These are phyloP conservation scores for Melastoma candidum DNA, from an alignment of 441 rosid species.

Conservation along the genomic window DNA sequence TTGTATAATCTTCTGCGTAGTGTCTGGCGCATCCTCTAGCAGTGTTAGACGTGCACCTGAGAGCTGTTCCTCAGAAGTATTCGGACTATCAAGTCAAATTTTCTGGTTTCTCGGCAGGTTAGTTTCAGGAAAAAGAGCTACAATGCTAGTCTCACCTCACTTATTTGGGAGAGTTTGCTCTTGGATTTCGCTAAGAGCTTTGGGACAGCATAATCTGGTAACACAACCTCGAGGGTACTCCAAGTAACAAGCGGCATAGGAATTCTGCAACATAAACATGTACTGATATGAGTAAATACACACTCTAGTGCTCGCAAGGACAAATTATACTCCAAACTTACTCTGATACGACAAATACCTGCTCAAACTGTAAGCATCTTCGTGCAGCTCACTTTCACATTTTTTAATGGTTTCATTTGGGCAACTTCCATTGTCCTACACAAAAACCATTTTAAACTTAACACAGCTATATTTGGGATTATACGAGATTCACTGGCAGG, in stretches of 20 bases:
- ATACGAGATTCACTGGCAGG: too few relatives aligned
- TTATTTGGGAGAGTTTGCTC: conserved; percentile 82
- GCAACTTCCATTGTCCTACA: conserved; percentile 53
- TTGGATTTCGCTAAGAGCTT: conserved; percentile 85
- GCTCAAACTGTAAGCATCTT: conserved; percentile 44
- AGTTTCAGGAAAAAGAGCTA: neutral
- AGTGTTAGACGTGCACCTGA: conserved; percentile 84
- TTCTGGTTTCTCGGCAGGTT: conserved; percentile 1
- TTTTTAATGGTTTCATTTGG: conserved; percentile 34
- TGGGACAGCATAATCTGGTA: conserved; percentile 76
- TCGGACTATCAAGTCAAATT: conserved; percentile 5
- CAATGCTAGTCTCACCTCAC: conserved; percentile 50
- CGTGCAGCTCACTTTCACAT: conserved; percentile 54
- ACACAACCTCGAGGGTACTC: conserved; percentile 80
- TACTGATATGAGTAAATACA: neutral
- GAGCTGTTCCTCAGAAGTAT: conserved; percentile 35
- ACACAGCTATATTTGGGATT: too few relatives aligned
- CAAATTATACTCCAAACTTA: neutral
- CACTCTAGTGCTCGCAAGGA: conserved; percentile 5
- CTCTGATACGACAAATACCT: conserved; percentile 32
- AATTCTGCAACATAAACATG: conserved; percentile 31
- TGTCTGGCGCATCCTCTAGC: conserved; percentile 63
- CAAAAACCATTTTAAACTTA: neutral
- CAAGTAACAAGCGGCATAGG: conserved; percentile 77
- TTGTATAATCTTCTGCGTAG: conserved; percentile 56